Conservation (phyloP, 2,329 filamentous ascomycete genomes). For the Fusarium domesticum region DNA sequence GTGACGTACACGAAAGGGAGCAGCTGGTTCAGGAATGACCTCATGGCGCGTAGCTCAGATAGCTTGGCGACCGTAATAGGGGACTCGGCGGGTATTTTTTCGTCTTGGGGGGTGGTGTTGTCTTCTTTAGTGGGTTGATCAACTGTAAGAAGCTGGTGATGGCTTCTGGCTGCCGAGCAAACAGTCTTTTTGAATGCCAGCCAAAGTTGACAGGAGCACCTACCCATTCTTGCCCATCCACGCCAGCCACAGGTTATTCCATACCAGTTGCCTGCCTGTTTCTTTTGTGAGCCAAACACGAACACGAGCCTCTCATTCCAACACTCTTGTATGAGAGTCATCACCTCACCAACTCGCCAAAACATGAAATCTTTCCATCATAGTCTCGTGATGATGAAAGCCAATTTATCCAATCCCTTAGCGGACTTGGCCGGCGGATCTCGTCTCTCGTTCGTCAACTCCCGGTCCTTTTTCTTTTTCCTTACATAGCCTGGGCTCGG, state of each 20-base stretch:
- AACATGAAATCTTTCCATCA: too few species aligned
- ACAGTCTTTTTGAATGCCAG: background rate
- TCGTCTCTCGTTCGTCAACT: too few species aligned
- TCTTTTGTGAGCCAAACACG: background rate
- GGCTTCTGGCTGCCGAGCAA: background rate
- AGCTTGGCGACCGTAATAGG: background rate
- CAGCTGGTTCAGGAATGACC: background rate
- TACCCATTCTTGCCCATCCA: background rate
- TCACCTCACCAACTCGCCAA: too few species aligned
- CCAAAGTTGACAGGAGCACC: background rate
- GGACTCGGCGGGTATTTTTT: too few species aligned
- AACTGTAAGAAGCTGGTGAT: background rate
- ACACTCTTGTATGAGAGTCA: background rate
- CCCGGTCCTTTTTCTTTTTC: too few species aligned
- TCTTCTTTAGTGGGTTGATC: background rate
- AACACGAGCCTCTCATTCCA: background rate
- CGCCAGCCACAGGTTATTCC: background rate
- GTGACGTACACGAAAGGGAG: background rate
- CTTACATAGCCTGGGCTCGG: conserved; percentile 24
- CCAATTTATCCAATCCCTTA: too few species aligned
- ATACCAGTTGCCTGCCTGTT: background rate
- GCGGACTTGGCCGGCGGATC: too few species aligned
- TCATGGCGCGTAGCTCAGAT: background rate
- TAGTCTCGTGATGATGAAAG: too few species aligned
- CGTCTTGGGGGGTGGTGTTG: too few species aligned